Evolutionary conservation across 2,329 filamentous ascomycete genomes (phyloP).

Genomic region (Beauveria sp.): DNA sequence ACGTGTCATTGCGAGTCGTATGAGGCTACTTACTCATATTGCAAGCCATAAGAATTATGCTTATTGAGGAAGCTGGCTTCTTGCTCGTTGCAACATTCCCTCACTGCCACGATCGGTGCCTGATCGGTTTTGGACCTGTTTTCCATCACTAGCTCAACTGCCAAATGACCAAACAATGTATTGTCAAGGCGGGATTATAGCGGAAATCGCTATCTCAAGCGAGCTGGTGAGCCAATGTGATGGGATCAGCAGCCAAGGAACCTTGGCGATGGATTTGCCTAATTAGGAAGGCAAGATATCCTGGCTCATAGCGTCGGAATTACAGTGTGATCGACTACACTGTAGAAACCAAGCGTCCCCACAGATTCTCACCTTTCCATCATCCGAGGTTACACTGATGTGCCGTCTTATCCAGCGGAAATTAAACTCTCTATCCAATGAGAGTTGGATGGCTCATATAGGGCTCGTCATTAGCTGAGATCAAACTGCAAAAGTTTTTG

Average conservation of each 20-base stretch:
- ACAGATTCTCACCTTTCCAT: not conserved
- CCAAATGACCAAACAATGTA: not conserved
- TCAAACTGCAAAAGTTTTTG: no score
- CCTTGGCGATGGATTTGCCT: not conserved
- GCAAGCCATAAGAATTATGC: not conserved
- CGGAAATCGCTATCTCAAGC: not conserved
- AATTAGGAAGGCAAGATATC: not conserved
- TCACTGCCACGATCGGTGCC: not conserved
- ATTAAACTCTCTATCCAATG: no score
- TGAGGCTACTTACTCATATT: not conserved
- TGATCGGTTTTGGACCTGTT: not conserved
- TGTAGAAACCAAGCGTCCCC: not conserved
- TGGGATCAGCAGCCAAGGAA: not conserved
- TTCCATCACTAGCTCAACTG: not conserved
- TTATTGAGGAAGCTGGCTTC: not conserved
- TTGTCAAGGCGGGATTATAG: not conserved
- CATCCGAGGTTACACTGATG: not conserved
- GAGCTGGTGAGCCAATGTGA: not conserved
- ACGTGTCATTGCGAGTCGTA: not conserved
- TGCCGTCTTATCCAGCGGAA: conserved; percentile 14
- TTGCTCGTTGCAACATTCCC: not conserved
- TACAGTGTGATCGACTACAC: not conserved
- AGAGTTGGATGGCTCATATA: no score
- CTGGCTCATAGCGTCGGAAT: not conserved
- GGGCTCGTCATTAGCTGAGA: no score